Base-by-base conservation (phyloP, 352 stramenopile species). In the Phytophthora tubulina region DNA sequence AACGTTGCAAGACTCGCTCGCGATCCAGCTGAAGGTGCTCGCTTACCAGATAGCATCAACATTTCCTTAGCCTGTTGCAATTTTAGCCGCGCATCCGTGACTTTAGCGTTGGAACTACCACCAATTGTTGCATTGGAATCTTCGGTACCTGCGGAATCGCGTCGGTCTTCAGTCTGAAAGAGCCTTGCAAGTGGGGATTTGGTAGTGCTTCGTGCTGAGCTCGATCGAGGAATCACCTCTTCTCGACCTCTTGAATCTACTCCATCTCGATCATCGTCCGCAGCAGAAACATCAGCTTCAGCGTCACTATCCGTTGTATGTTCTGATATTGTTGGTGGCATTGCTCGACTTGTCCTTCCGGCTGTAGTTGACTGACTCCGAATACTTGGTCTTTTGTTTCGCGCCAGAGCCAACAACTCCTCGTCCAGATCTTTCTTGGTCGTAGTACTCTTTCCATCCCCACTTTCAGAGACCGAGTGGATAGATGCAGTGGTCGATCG, bases 11-110 rank as follows among this genome's bases (percentile, higher is more conserved):
- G 72, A 36, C 68, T 90, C 15, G 74, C 58, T 7, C 70, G 70
- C 15, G 63, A 27, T 35, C 45, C 56, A 10, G 45, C 51, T 8
- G 67, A 33, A 38, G 67, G 61, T 5, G 82, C 78, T 71, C 79
- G 81, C 51, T 88, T 92, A 1, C 84, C 86, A 44, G 84, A 86
- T 5, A 92, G 63, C 66, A 89, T 67, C 46, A 94, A 67, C 82
- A 92, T 90, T 61, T 92, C 85, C 55, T 90, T 92, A 14, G 80
- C 86, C 69, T 94, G 83, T 59, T 93, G 84, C 30, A 93, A 78
- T 17, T 86, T 83, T 41, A 90, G 44, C 4, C 88, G 69, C 10
- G 86, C 83, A 58, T 94, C 84, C 30, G 77, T 90, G 10, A 92
- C 75, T 3, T 85, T 82, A 1, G 71, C 70, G 35, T 56, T 75